Percentiles rank a stretch among this genome's conserved stretches.
These are phyloP conservation scores for Cicer pinnatifidum DNA, from an alignment of 306 rosid genomes.

Conservation along the genomic window DNA sequence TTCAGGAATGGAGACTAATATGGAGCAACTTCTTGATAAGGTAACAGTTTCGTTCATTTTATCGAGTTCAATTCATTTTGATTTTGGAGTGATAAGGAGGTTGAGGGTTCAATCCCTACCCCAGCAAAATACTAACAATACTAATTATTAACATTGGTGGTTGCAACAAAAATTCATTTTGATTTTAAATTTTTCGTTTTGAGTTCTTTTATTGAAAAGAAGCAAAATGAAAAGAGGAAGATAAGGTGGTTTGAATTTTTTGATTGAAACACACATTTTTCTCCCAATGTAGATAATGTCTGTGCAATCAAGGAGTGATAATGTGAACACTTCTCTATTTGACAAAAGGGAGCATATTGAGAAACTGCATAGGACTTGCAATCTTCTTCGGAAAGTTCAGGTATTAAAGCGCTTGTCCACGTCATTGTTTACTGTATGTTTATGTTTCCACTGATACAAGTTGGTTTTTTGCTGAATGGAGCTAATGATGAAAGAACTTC, in stretches of 20 bases:
- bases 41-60: conserved; percentile 41
- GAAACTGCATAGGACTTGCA: conserved; percentile 80
- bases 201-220: conserved; percentile 6
- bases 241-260: conserved; percentile 33
- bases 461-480: conserved; percentile 27
- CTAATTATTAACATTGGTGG: no score
- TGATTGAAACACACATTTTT: conserved; percentile 22
- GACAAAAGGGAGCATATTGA: conserved; percentile 91
- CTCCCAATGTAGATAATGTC: conserved; percentile 74
- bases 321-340: conserved; percentile 77
- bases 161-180: no score
- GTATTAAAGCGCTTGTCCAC: conserved; percentile 44
- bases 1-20: conserved; percentile 87
- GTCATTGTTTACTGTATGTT: conserved; percentile 2
- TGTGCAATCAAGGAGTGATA: conserved; percentile 91
- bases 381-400: conserved; percentile 96
- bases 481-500: conserved; percentile 7
- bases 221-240: neutral
- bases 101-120: no score
- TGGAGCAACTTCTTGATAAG: conserved; percentile 94
- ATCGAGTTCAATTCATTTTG: neutral
- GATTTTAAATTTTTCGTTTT: neutral
- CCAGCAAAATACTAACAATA: no score
- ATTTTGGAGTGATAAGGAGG: neutral
- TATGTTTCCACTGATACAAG: conserved; percentile 29